Percentiles rank a stretch among this genome's conserved stretches.
phyloP scores from a whole-genome alignment of 805 yeast species.

The Lipomyces orientalis region DNA sequence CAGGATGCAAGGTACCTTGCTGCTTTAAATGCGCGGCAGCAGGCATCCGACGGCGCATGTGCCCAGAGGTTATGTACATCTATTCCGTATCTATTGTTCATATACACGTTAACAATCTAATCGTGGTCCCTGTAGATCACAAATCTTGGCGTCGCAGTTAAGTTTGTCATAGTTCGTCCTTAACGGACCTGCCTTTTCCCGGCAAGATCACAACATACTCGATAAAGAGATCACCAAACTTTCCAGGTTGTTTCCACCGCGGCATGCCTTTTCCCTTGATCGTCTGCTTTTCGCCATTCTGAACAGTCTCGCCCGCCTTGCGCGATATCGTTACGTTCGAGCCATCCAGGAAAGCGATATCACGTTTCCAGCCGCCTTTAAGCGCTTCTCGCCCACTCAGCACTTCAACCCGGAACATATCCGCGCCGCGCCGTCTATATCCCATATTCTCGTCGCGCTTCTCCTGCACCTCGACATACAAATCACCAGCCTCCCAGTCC shows the following conservation, averaged over 20 bases:
- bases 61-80: background rate
- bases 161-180: constrained; percentile 9
- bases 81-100: background rate
- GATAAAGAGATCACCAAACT: constrained; percentile 57
- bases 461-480: constrained; percentile 68
- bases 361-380: constrained; percentile 79
- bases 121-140: background rate
- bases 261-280: constrained; percentile 90
- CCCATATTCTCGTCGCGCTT: constrained; percentile 61
- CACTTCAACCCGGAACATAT: constrained; percentile 81
- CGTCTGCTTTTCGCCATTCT: constrained; percentile 73
- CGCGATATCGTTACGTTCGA: constrained; percentile 59
- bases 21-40: too few species aligned
- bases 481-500: constrained; percentile 80
- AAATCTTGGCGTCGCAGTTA: background rate
- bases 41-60: background rate
- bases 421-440: constrained; percentile 75
- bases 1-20: too few species aligned
- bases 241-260: constrained; percentile 52
- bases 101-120: background rate
- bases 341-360: constrained; percentile 68
- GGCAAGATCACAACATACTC: constrained; percentile 50
- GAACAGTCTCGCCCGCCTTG: constrained; percentile 56
- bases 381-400: constrained; percentile 73
- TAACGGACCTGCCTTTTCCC: constrained; percentile 20